Percentiles rank a stretch among this genome's conserved stretches.
Conservation (phyloP, 31 red algal species). For the Bonnemaisonia californica region DNA sequence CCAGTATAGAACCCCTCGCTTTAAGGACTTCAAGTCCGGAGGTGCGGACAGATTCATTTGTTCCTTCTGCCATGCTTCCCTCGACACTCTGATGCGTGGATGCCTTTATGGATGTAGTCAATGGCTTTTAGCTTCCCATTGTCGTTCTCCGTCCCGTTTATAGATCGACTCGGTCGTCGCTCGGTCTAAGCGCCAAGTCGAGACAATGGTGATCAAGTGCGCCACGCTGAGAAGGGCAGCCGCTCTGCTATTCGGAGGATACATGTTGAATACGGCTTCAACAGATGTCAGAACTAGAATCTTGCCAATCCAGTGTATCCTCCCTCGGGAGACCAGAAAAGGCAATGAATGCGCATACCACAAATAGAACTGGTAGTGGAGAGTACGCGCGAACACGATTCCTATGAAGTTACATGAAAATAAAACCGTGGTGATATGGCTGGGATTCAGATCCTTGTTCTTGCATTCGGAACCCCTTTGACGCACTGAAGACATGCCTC, state of each 20-base stretch:
- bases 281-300: conserved; percentile 42
- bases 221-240: conserved; percentile 54
- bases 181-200: conserved; percentile 28
- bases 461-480: not conserved
- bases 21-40: too few species aligned
- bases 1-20: too few species aligned
- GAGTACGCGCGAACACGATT: conserved; percentile 75
- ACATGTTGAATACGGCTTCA: conserved; percentile 87
- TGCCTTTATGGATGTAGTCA: not conserved
- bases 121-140: not conserved
- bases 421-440: conserved; percentile 40
- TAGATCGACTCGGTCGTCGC: conserved; percentile 32
- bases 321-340: conserved; percentile 48
- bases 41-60: too few species aligned
- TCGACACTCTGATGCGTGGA: too few species aligned
- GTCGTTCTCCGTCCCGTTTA: not conserved
- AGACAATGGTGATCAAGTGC: conserved; percentile 45
- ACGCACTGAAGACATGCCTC: not conserved
- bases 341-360: conserved; percentile 87
- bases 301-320: conserved; percentile 5
- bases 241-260: conserved; percentile 62
- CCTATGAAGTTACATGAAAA: conserved; percentile 83
- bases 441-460: conserved; percentile 19
- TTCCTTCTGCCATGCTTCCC: too few species aligned
- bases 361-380: conserved; percentile 95